Evolutionary conservation across 1,284 basidiomycete species (phyloP).

Genomic region (Ceratobasidium sp.): DNA sequence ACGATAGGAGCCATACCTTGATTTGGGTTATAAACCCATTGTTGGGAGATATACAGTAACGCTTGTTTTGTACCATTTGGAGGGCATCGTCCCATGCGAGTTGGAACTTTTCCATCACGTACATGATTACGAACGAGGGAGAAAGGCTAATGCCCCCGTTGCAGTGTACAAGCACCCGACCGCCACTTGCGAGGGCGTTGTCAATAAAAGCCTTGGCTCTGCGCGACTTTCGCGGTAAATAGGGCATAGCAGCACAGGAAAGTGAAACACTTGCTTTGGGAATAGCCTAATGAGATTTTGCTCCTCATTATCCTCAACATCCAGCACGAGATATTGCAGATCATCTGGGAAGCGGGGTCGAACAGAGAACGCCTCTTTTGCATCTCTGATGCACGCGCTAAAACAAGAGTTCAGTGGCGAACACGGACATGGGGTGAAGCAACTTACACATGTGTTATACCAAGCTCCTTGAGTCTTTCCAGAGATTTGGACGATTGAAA

Average conservation of each 20-base stretch:
- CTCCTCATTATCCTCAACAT: constrained; percentile 89
- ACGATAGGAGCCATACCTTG: constrained; percentile 60
- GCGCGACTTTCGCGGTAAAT: background rate
- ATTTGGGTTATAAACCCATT: constrained; percentile 86
- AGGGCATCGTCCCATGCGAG: constrained; percentile 85
- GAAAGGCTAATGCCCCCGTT: constrained; percentile 92
- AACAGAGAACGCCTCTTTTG: constrained; percentile 86
- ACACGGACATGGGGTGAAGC: constrained; percentile 14
- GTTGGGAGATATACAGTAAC: constrained; percentile 90
- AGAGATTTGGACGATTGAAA: constrained; percentile 86
- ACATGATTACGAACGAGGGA: constrained; percentile 89
- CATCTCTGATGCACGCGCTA: constrained; percentile 87
- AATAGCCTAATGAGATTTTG: constrained; percentile 88
- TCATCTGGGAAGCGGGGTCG: constrained; percentile 81
- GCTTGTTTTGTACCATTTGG: constrained; percentile 83
- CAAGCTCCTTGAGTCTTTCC: constrained; percentile 65
- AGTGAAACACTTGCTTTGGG: constrained; percentile 61
- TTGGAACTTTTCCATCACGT: constrained; percentile 83
- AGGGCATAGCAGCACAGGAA: background rate
- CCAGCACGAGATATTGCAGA: constrained; percentile 80
- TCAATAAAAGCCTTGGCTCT: constrained; percentile 85
- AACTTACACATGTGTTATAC: constrained; percentile 87
- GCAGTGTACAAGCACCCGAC: constrained; percentile 87
- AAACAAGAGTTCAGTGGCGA: background rate
- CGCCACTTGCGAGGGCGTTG: constrained; percentile 66